Evolutionary conservation across 2,329 filamentous ascomycete species (phyloP), one percentile per base, ranked within the genome.

Genomic region (Fonsecaea pugnacius): DNA sequence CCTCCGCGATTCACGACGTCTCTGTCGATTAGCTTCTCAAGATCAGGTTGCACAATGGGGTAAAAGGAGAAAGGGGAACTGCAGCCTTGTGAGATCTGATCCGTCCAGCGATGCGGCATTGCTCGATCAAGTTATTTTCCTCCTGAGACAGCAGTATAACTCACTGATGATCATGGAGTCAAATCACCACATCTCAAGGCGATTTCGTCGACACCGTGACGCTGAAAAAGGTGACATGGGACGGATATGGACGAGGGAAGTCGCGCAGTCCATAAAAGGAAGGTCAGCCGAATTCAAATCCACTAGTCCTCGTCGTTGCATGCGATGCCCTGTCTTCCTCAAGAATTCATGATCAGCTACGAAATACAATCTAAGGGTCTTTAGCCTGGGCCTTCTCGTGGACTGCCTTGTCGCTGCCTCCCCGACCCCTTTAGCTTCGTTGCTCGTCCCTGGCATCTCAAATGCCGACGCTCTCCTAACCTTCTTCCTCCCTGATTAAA

Each of bases 1-100:
- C 21, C 48, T 30, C 24, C 48, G 48, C 14, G n/a, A 30, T 8
- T 24, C 21, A 2, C 21, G 48, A 10, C 30, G 4, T 24, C 48
- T 52, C 30, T 7, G 30, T 52, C 48, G 3, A 2, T 52, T 16
- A 52, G 24, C 21, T 64, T 48, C 7, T 32, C 35, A 9, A 65
- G 70, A 67, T 14, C 71, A 72, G 2, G 73, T 18, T n/a, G n/a
- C 8, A 16, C 16, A 18, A 18, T 5, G 38, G 38, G 16, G 38
- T 6, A 4, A 43, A 18, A 7, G n/a, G 10, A 9, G 38, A 18
- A 43, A n/a, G 16, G n/a, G 38, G 6, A 3, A 43, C 18, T 18
- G 14, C n/a, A 43, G 38, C 38, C 38, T 43, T n/a, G n/a, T 43
- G 38, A 12, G n/a, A 43, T 18, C 5, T 6, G 4, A 18, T 43